Evolutionary conservation across 2,329 filamentous ascomycete genomes (phyloP).

Genomic region (Ophiostoma sp.): DNA sequence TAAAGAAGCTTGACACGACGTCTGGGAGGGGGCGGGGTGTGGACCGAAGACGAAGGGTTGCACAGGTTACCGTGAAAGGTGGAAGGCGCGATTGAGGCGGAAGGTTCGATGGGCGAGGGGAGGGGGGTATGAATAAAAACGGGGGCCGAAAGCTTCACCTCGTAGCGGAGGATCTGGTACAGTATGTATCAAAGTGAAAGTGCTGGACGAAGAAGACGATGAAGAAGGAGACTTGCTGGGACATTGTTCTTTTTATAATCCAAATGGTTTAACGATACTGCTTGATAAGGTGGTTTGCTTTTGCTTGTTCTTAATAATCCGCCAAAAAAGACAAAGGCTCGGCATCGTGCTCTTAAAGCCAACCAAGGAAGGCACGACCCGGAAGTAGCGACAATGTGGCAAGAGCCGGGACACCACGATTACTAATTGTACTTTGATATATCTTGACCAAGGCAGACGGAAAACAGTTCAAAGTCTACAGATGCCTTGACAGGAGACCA

Average conservation of each 20-base stretch:
- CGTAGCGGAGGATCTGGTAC: neutral
- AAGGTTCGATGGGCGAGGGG: neutral
- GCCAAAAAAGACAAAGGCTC: neutral
- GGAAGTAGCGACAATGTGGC: neutral
- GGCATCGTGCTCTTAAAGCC: neutral
- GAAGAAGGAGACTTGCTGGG: neutral
- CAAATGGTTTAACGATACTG: neutral
- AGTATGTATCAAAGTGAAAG: neutral
- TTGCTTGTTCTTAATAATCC: neutral
- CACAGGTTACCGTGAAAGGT: neutral
- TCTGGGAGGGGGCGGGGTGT: conserved; percentile 3
- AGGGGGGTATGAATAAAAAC: neutral
- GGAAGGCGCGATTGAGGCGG: neutral
- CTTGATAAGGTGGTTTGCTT: neutral
- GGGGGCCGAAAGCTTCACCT: neutral
- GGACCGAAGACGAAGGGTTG: neutral
- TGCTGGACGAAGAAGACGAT: neutral
- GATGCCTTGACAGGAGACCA: too few species aligned
- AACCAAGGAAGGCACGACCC: neutral
- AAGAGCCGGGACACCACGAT: neutral
- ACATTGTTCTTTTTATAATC: neutral
- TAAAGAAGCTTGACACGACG: conserved; percentile 1
- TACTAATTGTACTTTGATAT: neutral
- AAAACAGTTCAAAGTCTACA: too few species aligned
- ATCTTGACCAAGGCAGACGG: too few species aligned